Evolutionary conservation across 225 moss, liverwort and hornwort species (phyloP).

Genomic region (Anthoceros angustus): DNA sequence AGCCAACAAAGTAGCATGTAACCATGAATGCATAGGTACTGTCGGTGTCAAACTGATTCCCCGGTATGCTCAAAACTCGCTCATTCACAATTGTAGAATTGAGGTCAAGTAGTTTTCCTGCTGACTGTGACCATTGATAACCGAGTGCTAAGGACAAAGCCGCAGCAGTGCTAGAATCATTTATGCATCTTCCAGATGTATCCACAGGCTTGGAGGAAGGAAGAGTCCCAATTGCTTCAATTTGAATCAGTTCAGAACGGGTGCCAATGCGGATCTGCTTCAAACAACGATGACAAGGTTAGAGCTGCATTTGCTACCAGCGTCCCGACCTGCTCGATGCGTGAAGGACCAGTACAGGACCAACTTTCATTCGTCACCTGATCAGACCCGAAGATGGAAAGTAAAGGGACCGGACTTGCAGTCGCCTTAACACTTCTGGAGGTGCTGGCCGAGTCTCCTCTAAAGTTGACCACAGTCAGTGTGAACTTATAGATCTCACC

Average conservation of each 20-base stretch:
- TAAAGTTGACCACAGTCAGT: conserved; percentile 30
- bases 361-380: background rate
- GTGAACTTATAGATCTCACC: conserved; percentile 32
- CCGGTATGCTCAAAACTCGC: conserved; percentile 27
- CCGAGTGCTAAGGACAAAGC: conserved; percentile 9
- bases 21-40: conserved; percentile 21
- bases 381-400: conserved; percentile 13
- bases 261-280: background rate
- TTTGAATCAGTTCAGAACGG: background rate
- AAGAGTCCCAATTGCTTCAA: conserved; percentile 2
- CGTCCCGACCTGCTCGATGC: no score
- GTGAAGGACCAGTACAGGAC: no score
- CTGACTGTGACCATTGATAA: conserved; percentile 28
- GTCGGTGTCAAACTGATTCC: conserved; percentile 12
- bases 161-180: background rate
- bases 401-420: conserved; percentile 17
- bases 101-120: conserved; percentile 9
- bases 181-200: background rate
- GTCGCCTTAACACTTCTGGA: conserved; percentile 10
- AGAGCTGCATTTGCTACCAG: no score
- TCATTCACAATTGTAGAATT: conserved; percentile 14
- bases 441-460: conserved; percentile 18
- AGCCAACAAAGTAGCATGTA: conserved; percentile 18
- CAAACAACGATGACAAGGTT: no score
- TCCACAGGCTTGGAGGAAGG: background rate